Percentiles rank a stretch among this genome's conserved stretches.
phyloP scores from a whole-genome alignment of 2,329 filamentous ascomycete species.

The Aspergillus phoenicis region DNA sequence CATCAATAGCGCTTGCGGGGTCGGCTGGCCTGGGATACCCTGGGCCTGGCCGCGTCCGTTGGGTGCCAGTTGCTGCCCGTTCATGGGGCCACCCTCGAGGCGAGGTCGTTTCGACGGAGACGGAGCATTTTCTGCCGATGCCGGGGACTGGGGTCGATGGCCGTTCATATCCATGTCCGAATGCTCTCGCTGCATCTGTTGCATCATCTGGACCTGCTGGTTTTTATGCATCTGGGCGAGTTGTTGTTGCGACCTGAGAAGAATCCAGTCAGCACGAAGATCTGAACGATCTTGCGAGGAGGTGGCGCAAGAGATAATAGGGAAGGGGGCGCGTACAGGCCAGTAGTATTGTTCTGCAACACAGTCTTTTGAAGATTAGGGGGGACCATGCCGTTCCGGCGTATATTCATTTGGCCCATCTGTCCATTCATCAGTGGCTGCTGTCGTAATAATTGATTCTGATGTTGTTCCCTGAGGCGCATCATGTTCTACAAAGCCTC shows the following conservation, averaged over 20 bases:
- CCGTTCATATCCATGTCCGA: conserved; percentile 85
- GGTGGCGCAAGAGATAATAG: conserved; percentile 11
- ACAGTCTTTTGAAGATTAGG: conserved; percentile 68
- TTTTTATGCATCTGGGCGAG: conserved; percentile 70
- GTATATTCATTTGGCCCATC: conserved; percentile 65
- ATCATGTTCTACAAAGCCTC: conserved; percentile 58
- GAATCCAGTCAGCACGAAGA: conserved; percentile 25
- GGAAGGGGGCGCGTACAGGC: conserved; percentile 38
- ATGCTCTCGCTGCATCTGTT: conserved; percentile 85
- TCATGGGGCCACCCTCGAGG: conserved; percentile 73
- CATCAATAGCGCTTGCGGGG: conserved; percentile 56
- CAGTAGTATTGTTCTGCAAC: conserved; percentile 68
- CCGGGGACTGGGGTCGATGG: conserved; percentile 77
- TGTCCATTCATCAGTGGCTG: conserved; percentile 63
- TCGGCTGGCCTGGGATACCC: conserved; percentile 69
- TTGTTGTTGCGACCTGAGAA: conserved; percentile 60
- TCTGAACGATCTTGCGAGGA: conserved; percentile 1
- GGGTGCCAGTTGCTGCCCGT: conserved; percentile 75
- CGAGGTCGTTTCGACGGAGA: conserved; percentile 90
- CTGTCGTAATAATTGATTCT: conserved; percentile 75
- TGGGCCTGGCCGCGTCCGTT: conserved; percentile 70
- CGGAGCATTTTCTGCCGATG: conserved; percentile 80
- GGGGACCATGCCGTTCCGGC: conserved; percentile 45
- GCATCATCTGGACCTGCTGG: conserved; percentile 62
- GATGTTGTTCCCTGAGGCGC: conserved; percentile 72